Base-by-base conservation (phyloP, 768 basidiomycete species). In the Panaeolus papilionaceus region DNA sequence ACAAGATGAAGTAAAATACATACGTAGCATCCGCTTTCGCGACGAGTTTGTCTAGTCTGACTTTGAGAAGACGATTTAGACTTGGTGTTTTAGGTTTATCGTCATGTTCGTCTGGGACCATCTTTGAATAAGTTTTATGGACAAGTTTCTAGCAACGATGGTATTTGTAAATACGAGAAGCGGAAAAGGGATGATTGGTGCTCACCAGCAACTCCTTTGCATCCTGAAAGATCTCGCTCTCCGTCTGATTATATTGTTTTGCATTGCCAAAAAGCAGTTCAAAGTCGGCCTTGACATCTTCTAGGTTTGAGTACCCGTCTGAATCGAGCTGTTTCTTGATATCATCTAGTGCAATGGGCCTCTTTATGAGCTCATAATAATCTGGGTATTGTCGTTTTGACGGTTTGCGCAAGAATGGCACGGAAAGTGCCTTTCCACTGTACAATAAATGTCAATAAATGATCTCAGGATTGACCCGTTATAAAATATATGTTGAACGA, bases 281-380 rank as follows among this genome's bases (percentile, higher is more conserved):
- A 63, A 94, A 86, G 73, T 93, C 92, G 49, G 83, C 82, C 73
- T 85, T 88, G 72, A 93, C 88, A 10, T 84, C 86, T 62, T 89
- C 86, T 58, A 95, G 81, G 12, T 89, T 86, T 14, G 81, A 71
- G 72, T 95, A 96, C 12, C 70, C 74, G 66, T 82, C 81, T 63
- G 80, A 79, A 58, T 92, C 89, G 33, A 96, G 83, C 73, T 88
- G 86, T 72, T 87, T 85, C 84, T 94, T 94, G 81, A 98, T 95
- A 70, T 96, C 94, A 51, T 94, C 92, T 63, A 98, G 82, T 33
- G 93, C 90, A 71, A 98, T 94, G 38, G 96, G 96, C 28, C 86
- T 83, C 71, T 88, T 83, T 75, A 96, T 97, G 70, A 90, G 68
- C 26, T 78, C 75, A 79, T 96, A 98, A 79, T 98, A 98, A 81